phyloP scores from a whole-genome alignment of 177 flowering plant species.

The Telopea speciosissima region DNA sequence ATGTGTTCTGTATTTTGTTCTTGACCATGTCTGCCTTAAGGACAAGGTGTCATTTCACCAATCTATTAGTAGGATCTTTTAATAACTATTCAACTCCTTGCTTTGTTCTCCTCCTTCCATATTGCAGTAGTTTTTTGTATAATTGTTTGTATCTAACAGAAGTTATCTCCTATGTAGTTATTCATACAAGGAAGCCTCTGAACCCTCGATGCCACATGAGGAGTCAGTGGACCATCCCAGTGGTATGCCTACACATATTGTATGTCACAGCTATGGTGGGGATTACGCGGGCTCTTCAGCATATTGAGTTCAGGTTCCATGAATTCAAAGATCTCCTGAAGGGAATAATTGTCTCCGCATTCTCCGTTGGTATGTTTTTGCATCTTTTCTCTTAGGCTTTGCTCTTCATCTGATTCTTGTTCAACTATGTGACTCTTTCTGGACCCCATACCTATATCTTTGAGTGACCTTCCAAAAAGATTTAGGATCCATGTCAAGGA shows the following conservation, averaged over 20 bases:
- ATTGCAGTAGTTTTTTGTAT: neutral
- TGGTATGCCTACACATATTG: slow-evolving; percentile 38
- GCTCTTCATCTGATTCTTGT: neutral
- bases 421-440: too few relatives aligned
- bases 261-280: slow-evolving; percentile 60
- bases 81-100: neutral
- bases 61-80: neutral
- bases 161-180: slow-evolving; percentile 42
- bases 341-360: slow-evolving; percentile 60
- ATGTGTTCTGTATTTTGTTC: neutral
- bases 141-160: neutral
- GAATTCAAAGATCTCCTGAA: slow-evolving; percentile 73
- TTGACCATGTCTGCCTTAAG: neutral
- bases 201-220: slow-evolving; percentile 60
- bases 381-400: neutral
- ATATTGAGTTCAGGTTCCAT: slow-evolving; percentile 73
- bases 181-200: slow-evolving; percentile 53
- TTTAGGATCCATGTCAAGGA: neutral
- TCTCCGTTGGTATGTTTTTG: slow-evolving; percentile 46
- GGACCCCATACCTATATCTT: too few relatives aligned
- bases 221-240: slow-evolving; percentile 49
- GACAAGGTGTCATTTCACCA: neutral
- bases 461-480: too few relatives aligned
- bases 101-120: neutral
- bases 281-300: slow-evolving; percentile 52